A percentile compares a stretch with the other conserved stretches of the same genome.
These are phyloP conservation scores for Articulospora tetracladia DNA, from an alignment of 495 filamentous ascomycete species.

Conservation along the genomic window DNA sequence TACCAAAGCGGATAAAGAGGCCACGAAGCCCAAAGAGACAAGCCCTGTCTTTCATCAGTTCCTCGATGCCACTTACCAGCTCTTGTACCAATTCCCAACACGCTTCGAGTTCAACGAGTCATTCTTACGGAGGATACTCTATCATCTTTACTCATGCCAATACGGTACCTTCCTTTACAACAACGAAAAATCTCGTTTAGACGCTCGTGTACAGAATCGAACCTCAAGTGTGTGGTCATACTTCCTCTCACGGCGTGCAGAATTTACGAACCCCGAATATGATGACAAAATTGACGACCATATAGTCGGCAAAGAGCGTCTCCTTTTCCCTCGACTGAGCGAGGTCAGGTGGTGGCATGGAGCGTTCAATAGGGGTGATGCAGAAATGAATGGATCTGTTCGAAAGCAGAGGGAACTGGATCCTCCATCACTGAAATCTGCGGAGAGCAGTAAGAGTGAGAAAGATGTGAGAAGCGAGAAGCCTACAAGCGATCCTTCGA, in stretches of 20 bases:
- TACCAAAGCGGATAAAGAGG: constrained; percentile 33
- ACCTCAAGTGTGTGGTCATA: constrained; percentile 96
- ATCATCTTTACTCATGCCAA: constrained; percentile 94
- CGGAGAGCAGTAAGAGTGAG: neutral
- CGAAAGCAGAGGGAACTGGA: neutral
- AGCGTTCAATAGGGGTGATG: constrained; percentile 76
- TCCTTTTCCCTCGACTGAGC: constrained; percentile 71
- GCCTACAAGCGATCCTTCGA: neutral
- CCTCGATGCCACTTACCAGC: constrained; percentile 90
- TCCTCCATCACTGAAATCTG: neutral
- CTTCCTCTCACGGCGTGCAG: constrained; percentile 71
- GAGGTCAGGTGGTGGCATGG: constrained; percentile 89
- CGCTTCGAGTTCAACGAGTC: constrained; percentile 97
- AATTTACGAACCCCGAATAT: constrained; percentile 81
- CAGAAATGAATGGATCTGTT: constrained; percentile 83
- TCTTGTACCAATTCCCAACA: constrained; percentile 80
- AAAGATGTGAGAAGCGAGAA: neutral
- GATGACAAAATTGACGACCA: constrained; percentile 70
- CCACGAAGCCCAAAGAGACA: constrained; percentile 69
- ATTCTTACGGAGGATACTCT: constrained; percentile 84
- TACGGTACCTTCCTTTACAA: constrained; percentile 97
- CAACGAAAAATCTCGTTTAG: constrained; percentile 82
- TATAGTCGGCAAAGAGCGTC: constrained; percentile 70
- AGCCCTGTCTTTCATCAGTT: constrained; percentile 99
- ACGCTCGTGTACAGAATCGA: constrained; percentile 63